Base-by-base conservation (phyloP, 1,284 basidiomycete species). In the Ceratobasidium sp. region DNA sequence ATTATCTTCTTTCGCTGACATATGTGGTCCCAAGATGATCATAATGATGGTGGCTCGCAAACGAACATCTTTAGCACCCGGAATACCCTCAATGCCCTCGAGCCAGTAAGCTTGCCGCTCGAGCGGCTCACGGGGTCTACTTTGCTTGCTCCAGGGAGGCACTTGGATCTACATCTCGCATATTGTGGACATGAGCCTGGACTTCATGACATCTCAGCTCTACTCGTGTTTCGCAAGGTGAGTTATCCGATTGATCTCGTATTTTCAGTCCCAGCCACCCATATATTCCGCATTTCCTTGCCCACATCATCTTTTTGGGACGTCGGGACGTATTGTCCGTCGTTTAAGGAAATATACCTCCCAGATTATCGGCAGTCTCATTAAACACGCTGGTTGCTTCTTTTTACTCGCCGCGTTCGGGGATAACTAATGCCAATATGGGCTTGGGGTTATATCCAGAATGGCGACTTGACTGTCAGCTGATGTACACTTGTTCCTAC, bases 171-270 rank as follows among this genome's bases (percentile, higher is more conserved):
- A 18, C 82, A 84, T 5, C 72, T 91, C 50, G 79, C 83, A 3
- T 77, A 91, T 39, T 88, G 90, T 77, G 85, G 86, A 4, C 82
- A 84, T 57, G 77, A 80, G 2, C 69, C 80, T 18, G 86, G 84
- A 41, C 81, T 84, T 67, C 83, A 85, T 65, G 85, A 87, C 61
- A 81, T 93, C 14, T 84, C 81, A 72, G 74, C 92, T 10, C 80
- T 92, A 14, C 85, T 93, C 77, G 83, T 89, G 9, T 92, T 88
- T 80, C 86, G 91, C 78, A 87, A 90, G 83, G 92, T 92, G 76
- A 72, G 82, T 80, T 23, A 55, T 57, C 55, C 23, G 60, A 65
- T 72, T 74, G 59, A 65, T 67, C 62, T 46, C 28, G 23, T 53
- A 57, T 69, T 69, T 69, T 34, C 39, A 41, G 39, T 52, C 41